Evolutionary conservation across 345 rosid genomes (phyloP).

Genomic region (Eucalyptus fibrosa): DNA sequence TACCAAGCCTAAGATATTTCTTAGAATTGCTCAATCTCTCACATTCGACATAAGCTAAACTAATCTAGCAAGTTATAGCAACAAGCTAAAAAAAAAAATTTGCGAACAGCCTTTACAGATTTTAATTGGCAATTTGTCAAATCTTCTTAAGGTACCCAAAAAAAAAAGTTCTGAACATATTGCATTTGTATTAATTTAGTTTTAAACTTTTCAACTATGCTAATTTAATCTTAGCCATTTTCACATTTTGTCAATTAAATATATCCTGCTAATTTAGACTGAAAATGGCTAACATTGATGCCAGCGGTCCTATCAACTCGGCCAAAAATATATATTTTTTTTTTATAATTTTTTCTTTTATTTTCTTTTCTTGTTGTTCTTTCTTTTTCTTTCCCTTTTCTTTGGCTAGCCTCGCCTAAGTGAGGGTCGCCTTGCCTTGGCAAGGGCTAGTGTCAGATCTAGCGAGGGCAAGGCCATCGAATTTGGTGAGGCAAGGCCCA

Average conservation of each 20-base stretch:
- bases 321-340: too few relatives aligned
- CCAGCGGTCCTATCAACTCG: rapidly evolving
- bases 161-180: too few relatives aligned
- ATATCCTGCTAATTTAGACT: too few relatives aligned
- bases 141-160: neutral
- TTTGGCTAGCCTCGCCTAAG: neutral
- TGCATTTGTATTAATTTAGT: too few relatives aligned
- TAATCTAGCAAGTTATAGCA: neutral
- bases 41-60: neutral
- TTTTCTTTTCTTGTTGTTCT: neutral
- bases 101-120: neutral
- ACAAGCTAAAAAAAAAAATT: neutral
- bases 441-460: neutral
- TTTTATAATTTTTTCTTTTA: too few relatives aligned
- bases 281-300: too few relatives aligned
- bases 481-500: too few relatives aligned
- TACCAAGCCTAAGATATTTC: neutral
- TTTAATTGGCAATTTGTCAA: neutral
- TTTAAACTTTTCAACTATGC: neutral
- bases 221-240: too few relatives aligned
- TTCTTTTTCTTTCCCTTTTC: too few relatives aligned
- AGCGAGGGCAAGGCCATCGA: rapidly evolving
- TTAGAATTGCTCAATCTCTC: neutral
- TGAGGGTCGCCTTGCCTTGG: neutral
- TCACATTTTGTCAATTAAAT: too few relatives aligned